Evolutionary conservation across 2,329 filamentous ascomycete species (phyloP), one percentile per base, ranked within the genome.

Genomic region (Ophiostoma australiae): DNA sequence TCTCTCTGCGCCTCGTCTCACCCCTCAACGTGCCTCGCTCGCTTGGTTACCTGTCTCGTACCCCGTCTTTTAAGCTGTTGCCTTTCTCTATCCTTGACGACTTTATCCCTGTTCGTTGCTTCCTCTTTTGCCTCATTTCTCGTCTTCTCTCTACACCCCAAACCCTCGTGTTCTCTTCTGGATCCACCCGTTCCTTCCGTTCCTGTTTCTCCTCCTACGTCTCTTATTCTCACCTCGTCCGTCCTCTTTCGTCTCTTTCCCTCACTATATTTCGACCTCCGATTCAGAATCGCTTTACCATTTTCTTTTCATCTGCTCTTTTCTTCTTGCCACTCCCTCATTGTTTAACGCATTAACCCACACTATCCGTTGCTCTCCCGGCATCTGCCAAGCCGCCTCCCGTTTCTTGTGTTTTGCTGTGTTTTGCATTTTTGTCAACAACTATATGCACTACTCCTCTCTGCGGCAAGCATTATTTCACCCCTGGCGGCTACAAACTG

Each of bases 151-250:
- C 35, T 58, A 58, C 35, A 27, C n/a, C 17, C 63, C 20, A 39
- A 63, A 39, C 63, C 20, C 33, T 66, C 35, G 63, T 66, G 63
- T 66, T 39, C 33, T 66, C 63, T 39, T 35, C 63, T 66, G 63
- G 33, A 20, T 66, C 63, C 63, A 66, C 63, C 63, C 2, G 8
- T 66, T 65, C 27, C 63, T 37, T 66, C 35, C 27, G 20, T 39
- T 66, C 23, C 35, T 66, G 41, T 61, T 66, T 35, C 68, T 33
- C 61, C 41, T 69, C 39, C 55, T 27, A 69, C 61, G 27, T 71
- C 27, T 55, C 37, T 61, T 35, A 44, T 66, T 23, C 61, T 65
- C 63, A 23, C 35, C 33, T 66, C 11, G n/a, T 11, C 61, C 39
- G 27, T 69, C 37, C 39, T 68, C 31, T 41, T 65, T 65, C 17